phyloP scores from a whole-genome alignment of 2,329 filamentous ascomycete species.

The Kalaharituber pfeilii region DNA sequence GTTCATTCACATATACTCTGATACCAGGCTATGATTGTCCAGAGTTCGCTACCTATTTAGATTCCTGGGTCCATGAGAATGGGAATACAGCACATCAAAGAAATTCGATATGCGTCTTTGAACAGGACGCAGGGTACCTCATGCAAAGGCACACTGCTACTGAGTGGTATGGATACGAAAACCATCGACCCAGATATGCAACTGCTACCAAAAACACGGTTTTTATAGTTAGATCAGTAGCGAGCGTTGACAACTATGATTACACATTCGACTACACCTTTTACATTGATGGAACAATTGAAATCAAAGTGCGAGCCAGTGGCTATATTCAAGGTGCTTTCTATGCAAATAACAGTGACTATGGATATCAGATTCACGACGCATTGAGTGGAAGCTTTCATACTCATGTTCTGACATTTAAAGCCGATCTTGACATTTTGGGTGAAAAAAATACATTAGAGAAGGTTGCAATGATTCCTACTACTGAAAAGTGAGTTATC shows the following conservation, averaged over 20 bases:
- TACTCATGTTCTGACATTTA: constrained; percentile 40
- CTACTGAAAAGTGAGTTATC: constrained; percentile 11
- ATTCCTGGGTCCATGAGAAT: constrained; percentile 16
- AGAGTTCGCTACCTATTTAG: constrained; percentile 33
- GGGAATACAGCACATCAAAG: constrained; percentile 27
- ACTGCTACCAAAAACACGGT: constrained; percentile 26
- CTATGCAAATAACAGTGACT: constrained; percentile 32
- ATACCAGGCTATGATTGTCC: constrained; percentile 38
- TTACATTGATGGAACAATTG: constrained; percentile 35
- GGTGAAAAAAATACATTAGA: constrained; percentile 33
- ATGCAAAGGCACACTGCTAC: constrained; percentile 34
- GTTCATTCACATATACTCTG: constrained; percentile 31
- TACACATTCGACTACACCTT: constrained; percentile 37
- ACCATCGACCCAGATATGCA: constrained; percentile 6
- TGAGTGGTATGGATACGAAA: background rate
- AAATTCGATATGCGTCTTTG: constrained; percentile 40
- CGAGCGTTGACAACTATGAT: constrained; percentile 40
- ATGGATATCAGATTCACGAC: constrained; percentile 36
- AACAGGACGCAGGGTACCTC: constrained; percentile 34
- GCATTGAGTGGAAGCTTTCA: constrained; percentile 35
- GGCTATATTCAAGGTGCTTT: constrained; percentile 39
- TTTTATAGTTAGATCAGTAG: constrained; percentile 33
- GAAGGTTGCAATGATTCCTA: constrained; percentile 22
- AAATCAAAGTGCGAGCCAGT: constrained; percentile 35
- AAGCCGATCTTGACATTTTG: constrained; percentile 37